These are phyloP conservation scores for Diplodia seriata DNA, from an alignment of 2,329 filamentous ascomycete genomes.

Conservation along the genomic window DNA sequence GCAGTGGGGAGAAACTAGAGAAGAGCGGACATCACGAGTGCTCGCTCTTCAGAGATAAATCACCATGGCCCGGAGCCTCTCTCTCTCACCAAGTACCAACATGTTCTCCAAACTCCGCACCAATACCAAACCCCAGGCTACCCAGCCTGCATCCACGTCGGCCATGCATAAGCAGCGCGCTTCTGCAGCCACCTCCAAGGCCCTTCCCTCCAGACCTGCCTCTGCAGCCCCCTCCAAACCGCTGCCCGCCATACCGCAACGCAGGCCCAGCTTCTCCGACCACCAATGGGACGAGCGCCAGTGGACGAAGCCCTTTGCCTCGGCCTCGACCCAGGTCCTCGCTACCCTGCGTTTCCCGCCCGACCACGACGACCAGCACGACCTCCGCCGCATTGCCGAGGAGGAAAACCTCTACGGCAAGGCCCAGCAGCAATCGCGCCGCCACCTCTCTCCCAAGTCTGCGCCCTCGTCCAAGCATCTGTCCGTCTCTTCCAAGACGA, in stretches of 20 bases:
- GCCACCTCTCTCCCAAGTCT: constrained; percentile 7
- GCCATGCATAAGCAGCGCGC: constrained; percentile 25
- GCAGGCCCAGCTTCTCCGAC: constrained; percentile 16
- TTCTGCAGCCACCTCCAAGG: constrained; percentile 20
- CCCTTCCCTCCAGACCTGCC: neutral
- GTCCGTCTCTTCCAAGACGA: neutral
- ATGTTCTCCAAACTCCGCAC: constrained; percentile 23
- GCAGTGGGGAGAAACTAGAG: constrained; percentile 6
- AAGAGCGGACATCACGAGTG: constrained; percentile 7
- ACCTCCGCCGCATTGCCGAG: constrained; percentile 17
- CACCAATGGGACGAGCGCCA: constrained; percentile 29
- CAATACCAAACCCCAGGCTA: constrained; percentile 16
- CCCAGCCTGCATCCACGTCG: neutral
- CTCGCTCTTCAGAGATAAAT: neutral
- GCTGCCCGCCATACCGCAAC: neutral
- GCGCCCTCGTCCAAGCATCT: neutral
- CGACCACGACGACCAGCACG: constrained; percentile 11
- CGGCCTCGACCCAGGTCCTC: constrained; percentile 14
- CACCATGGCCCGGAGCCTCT: constrained; percentile 9
- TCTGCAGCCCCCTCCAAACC: neutral
- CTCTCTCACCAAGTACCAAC: neutral
- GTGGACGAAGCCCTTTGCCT: constrained; percentile 24
- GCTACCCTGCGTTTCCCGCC: constrained; percentile 20
- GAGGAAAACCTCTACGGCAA: constrained; percentile 24
- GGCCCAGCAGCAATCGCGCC: constrained; percentile 14